These are phyloP conservation scores for Acer campestre DNA, from an alignment of 345 rosid species.

Conservation along the genomic window DNA sequence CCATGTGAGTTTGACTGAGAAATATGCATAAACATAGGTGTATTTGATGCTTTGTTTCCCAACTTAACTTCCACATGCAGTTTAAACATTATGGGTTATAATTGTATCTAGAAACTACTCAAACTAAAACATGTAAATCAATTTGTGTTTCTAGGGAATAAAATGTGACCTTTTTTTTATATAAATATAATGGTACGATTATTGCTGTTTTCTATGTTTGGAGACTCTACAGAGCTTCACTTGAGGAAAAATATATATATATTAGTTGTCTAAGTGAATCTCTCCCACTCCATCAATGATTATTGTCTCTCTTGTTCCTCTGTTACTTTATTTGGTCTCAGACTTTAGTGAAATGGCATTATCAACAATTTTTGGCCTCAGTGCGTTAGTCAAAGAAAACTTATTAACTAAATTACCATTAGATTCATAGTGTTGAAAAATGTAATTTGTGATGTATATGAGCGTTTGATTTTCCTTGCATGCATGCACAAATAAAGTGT, in stretches of 20 bases:
- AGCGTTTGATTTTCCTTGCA: background rate
- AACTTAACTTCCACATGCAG: background rate
- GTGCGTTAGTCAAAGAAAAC: background rate
- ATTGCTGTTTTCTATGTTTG: background rate
- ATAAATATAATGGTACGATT: background rate
- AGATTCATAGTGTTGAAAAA: background rate
- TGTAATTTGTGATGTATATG: background rate
- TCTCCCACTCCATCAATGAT: background rate
- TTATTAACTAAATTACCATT: background rate
- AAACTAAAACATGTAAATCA: background rate
- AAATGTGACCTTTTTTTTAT: background rate
- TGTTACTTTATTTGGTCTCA: background rate
- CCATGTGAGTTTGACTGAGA: background rate
- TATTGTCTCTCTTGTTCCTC: background rate
- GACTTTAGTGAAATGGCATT: background rate
- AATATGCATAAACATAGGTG: background rate
- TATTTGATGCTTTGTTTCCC: background rate
- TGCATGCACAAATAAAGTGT: conserved; percentile 6
- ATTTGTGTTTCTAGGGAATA: background rate
- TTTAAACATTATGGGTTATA: background rate
- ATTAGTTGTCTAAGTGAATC: background rate
- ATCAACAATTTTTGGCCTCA: background rate
- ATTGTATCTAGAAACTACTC: background rate
- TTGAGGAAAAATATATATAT: background rate
- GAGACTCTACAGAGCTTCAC: background rate